These are phyloP conservation scores for Gaultheria prostrata DNA, from an alignment of 148 eudicot species.

Conservation along the genomic window DNA sequence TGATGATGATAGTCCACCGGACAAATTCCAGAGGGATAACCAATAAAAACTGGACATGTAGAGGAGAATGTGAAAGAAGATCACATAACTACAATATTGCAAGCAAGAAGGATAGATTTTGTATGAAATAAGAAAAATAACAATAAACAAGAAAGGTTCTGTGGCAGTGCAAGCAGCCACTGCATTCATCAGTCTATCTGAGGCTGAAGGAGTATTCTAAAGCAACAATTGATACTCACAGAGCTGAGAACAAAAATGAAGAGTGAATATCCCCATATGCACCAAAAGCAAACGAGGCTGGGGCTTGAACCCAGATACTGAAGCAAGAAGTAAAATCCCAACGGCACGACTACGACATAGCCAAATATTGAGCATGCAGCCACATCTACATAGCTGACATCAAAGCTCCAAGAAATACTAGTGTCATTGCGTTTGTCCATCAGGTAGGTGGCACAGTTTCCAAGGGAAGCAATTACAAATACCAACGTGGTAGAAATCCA, in stretches of 20 bases:
- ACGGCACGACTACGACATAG: conserved; percentile 75
- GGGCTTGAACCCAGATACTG: conserved; percentile 83
- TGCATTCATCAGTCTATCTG: neutral
- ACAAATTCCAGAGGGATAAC: conserved; percentile 83
- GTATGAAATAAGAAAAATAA: neutral
- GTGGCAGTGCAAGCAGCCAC: neutral
- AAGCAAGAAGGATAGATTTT: neutral
- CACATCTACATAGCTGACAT: conserved; percentile 70
- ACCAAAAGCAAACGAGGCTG: conserved; percentile 90
- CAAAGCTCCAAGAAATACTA: conserved; percentile 71
- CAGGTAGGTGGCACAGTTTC: conserved; percentile 83
- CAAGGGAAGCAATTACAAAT: conserved; percentile 74
- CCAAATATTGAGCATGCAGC: conserved; percentile 80
- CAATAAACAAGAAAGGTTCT: neutral
- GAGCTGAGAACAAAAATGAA: conserved; percentile 66
- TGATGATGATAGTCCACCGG: conserved; percentile 68
- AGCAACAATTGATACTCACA: conserved; percentile 45
- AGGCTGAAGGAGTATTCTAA: neutral
- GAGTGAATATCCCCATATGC: conserved; percentile 99
- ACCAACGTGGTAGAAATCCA: conserved; percentile 90
- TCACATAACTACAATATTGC: neutral
- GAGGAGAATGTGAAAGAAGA: neutral
- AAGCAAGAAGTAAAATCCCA: conserved; percentile 86
- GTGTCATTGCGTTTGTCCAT: conserved; percentile 44
- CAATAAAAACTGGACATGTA: conserved; percentile 57